These are phyloP conservation scores for Cryptomeria japonica DNA, from an alignment of 75 land plant species.

Conservation along the genomic window DNA sequence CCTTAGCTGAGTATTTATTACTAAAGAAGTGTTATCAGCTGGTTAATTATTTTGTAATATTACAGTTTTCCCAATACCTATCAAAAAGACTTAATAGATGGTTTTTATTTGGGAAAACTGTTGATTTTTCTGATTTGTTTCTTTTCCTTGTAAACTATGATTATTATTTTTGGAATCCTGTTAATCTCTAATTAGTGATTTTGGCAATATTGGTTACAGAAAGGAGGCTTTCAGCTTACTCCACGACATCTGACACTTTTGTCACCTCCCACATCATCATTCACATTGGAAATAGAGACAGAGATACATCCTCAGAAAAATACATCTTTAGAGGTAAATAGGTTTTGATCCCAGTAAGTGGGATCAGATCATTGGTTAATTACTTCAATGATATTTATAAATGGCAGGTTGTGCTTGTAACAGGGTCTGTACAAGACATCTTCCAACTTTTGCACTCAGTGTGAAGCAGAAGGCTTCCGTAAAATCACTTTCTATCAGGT, in stretches of 20 bases:
- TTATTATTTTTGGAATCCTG: background rate
- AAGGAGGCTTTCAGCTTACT: slow-evolving; percentile 45
- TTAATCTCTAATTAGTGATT: background rate
- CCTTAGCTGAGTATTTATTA: background rate
- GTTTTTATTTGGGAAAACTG: background rate
- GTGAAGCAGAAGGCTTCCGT: slow-evolving; percentile 98
- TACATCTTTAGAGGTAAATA: slow-evolving; percentile 85
- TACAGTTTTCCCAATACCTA: background rate
- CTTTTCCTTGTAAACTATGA: too few relatives aligned
- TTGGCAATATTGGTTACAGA: slow-evolving; percentile 30
- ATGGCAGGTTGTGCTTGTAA: background rate
- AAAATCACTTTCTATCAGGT: slow-evolving; percentile 97
- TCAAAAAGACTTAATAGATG: background rate
- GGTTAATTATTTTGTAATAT: background rate
- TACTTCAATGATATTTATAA: background rate
- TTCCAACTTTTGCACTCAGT: slow-evolving; percentile 92
- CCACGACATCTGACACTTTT: slow-evolving; percentile 59
- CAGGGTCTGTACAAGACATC: slow-evolving; percentile 91
- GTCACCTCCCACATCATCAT: slow-evolving; percentile 63
- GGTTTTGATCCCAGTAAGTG: background rate
- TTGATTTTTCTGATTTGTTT: background rate
- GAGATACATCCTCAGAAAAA: slow-evolving; percentile 90
- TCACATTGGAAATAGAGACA: slow-evolving; percentile 81
- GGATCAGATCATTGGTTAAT: background rate
- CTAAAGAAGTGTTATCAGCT: background rate